These are phyloP conservation scores for Mortierella sp. DNA, from an alignment of 371 early-diverging fungal species.

Conservation along the genomic window DNA sequence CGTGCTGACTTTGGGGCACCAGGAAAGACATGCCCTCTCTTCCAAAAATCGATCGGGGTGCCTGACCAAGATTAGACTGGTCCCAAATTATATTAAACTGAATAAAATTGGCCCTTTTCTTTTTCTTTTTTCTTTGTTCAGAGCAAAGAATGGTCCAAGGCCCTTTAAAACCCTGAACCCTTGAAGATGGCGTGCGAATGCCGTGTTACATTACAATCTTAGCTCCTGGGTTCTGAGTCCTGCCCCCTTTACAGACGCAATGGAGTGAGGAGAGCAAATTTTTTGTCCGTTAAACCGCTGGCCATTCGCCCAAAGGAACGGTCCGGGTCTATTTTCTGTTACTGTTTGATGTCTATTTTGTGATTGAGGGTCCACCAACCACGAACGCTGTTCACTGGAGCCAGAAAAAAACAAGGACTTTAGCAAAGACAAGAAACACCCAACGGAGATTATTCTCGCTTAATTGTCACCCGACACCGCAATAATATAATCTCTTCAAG, in stretches of 20 bases:
- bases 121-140: too few relatives aligned
- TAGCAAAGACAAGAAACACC: too few relatives aligned
- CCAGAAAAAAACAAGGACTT: background rate
- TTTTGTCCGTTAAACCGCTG: too few relatives aligned
- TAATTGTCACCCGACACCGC: too few relatives aligned
- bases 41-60: background rate
- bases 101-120: too few relatives aligned
- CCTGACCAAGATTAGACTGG: background rate
- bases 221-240: background rate
- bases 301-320: background rate
- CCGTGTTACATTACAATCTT: background rate
- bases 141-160: too few relatives aligned
- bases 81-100: too few relatives aligned
- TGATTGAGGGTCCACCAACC: background rate
- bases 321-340: background rate
- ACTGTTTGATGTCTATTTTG: conserved; percentile 7
- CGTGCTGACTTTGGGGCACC: background rate
- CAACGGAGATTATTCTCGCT: too few relatives aligned
- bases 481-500: too few relatives aligned
- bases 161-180: too few relatives aligned
- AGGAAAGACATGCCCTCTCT: background rate
- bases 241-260: background rate
- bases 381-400: background rate
- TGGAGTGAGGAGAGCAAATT: background rate
- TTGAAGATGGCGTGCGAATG: background rate